These are phyloP conservation scores for Neurospora pannonica DNA, from an alignment of 495 filamentous ascomycete species.

Conservation along the genomic window DNA sequence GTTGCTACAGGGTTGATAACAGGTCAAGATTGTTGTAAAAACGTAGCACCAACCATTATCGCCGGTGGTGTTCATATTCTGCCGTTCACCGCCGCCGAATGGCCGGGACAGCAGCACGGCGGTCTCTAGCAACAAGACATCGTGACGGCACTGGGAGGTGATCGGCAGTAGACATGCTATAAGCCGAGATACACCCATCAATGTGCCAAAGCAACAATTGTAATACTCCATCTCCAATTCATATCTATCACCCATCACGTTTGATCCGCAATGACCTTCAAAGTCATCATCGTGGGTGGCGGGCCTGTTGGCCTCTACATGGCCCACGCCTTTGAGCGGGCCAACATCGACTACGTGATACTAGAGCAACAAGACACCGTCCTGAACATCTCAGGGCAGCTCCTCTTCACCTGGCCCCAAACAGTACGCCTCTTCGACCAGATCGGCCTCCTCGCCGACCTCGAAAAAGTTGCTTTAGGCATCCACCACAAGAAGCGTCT, in stretches of 20 bases:
- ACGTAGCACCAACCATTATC: not conserved
- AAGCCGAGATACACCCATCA: not conserved
- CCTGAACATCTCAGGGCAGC: constrained; percentile 25
- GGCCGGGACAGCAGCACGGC: no score
- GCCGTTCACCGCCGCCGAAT: not conserved
- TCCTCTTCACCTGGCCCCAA: constrained; percentile 27
- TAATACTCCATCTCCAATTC: not conserved
- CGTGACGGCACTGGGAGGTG: not conserved
- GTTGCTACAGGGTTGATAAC: not conserved
- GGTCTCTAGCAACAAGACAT: not conserved
- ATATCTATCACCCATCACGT: not conserved
- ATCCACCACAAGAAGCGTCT: constrained; percentile 48
- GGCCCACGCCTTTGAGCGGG: constrained; percentile 32
- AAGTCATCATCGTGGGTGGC: constrained; percentile 46
- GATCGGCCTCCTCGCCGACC: constrained; percentile 28
- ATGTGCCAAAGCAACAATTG: not conserved
- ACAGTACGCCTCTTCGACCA: constrained; percentile 40
- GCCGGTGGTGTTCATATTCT: not conserved
- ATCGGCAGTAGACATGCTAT: not conserved
- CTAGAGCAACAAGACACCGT: constrained; percentile 33
- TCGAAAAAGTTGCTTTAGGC: constrained; percentile 43
- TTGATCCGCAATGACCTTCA: constrained; percentile 18
- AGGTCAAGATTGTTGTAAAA: not conserved
- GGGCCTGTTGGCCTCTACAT: constrained; percentile 39
- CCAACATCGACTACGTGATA: constrained; percentile 39